Evolutionary conservation across 164 flowering plant genomes (phyloP), one percentile per base, ranked within the genome.

Genomic region (Berberis vulgaris): DNA sequence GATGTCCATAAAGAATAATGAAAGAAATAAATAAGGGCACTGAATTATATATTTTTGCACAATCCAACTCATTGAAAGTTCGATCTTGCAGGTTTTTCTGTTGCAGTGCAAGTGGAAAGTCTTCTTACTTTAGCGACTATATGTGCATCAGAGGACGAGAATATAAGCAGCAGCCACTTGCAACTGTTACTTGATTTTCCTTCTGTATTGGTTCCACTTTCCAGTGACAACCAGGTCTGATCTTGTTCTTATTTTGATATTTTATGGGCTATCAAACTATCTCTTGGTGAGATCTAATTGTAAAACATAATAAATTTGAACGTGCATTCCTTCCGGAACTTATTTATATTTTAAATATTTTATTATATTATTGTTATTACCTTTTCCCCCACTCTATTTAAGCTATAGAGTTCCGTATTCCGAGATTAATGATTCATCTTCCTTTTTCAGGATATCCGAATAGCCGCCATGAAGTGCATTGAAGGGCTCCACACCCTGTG

Each of bases 171-270:
- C 41, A 62, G 46, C 49, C 67, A 68, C 9, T 41, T 72, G 68
- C 78, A 86, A 59, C 79, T 87, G 57, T 75, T 86, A 0, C 69
- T 73, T 1, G 82, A 74, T 59, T 82, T 89, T 67, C 91, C 96
- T 60, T 79, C 86, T n/a, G 55, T 88, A 73, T 81, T 93, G 65
- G 83, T 93, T 66, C 91, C 96, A 61, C 75, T 94, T 72, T 79
- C 81, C 44, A 76, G 84, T 82, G 83, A 81, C 54, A 67, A 79
- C 60, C 86, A 84, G 98, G 98, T 92, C 60, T 59, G 6, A n/a
- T 63, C n/a, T n/a, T n/a, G n/a, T n/a, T n/a, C n/a, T n/a, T n/a
- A n/a, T 54, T 7, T 57, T 57, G 45, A n/a, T 43, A 38, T 3
- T 43, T 43, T 10, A 10, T 13, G 5, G 50, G 10, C n/a, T 50